Evolutionary conservation across 164 flowering plant species (phyloP).

Genomic region (Paratinospora sagittata): DNA sequence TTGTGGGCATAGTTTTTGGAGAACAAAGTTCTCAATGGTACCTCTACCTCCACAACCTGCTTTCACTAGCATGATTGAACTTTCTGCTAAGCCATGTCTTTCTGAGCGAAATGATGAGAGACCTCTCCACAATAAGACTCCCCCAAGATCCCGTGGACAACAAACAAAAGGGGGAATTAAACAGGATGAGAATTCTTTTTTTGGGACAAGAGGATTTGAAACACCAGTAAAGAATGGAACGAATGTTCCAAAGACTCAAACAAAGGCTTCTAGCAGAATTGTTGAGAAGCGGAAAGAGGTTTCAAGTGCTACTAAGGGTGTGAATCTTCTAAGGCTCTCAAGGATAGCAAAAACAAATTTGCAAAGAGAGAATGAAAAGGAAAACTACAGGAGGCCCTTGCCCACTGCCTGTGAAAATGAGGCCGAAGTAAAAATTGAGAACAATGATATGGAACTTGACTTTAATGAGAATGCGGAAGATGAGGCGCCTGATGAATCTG

Average conservation of each 20-base stretch:
- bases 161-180: conserved; percentile 37
- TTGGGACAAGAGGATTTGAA: conserved; percentile 40
- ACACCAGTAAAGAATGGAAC: conserved; percentile 57
- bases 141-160: conserved; percentile 54
- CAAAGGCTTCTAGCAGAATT: conserved; percentile 46
- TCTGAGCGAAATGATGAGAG: conserved; percentile 74
- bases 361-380: conserved; percentile 90
- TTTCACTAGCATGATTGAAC: conserved; percentile 62
- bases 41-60: conserved; percentile 92
- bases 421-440: conserved; percentile 82
- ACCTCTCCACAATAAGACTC: conserved; percentile 54
- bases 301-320: conserved; percentile 49
- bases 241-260: conserved; percentile 46
- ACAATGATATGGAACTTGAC: conserved; percentile 98
- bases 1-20: conserved; percentile 87
- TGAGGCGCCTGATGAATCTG: conserved; percentile 66
- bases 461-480: conserved; percentile 83
- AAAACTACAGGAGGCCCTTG: conserved; percentile 84
- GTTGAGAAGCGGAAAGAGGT: conserved; percentile 49
- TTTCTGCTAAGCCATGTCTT: conserved; percentile 50
- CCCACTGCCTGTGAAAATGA: conserved; percentile 65
- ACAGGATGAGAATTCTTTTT: conserved; percentile 52
- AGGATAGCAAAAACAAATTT: conserved; percentile 91
- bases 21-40: conserved; percentile 39
- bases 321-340: conserved; percentile 84